Evolutionary conservation across 495 filamentous ascomycete genomes (phyloP), one percentile per base, ranked within the genome.

Genomic region (Geopyxis carbonaria): DNA sequence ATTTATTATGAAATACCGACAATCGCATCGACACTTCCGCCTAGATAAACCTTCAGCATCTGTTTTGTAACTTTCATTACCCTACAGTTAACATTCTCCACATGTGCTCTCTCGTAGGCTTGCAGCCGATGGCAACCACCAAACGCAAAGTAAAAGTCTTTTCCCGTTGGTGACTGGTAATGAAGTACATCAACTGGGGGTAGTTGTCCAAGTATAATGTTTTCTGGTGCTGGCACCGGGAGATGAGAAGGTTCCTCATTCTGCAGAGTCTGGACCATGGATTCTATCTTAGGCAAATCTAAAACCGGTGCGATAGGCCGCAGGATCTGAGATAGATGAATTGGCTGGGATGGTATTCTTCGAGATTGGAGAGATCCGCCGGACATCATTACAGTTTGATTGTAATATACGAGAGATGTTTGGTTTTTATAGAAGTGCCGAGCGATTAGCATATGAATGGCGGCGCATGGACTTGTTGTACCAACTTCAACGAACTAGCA

Each of bases 61-160:
- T 19, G 23, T 29, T 44, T 51, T 31, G 47, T 53, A 14, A 50
- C 50, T 22, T 51, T 53, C 28, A 53, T 6, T 20, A 53, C 50
- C 28, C 47, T 53, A 31, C 47, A 50, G 21, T 44, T 36, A n/a
- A 53, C 47, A 2, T 29, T 27, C 10, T 45, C 43, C 19, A 47
- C 47, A 18, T 39, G 10, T 5, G 40, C 47, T 18, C 30, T 51
- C 20, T 51, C 47, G 20, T 53, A 53, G 9, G 50, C 50, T 23
- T 47, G 43, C 25, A 53, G n/a, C 8, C 50, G 22, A 38, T 53
- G 50, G 11, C 50, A 53, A 15, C 50, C 50, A 0, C 50, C 50
- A 15, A 53, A 53, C 20, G 48, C 50, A 23, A 53, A 53, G 42
- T 53, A 51, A 18, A 51, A 51, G 20, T 53, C 50, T 7, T 36